A percentile compares a stretch with the other conserved stretches of the same genome.
Evolutionary conservation across 139 green algal species (phyloP).

Genomic region (Coccomyxa sp.): DNA sequence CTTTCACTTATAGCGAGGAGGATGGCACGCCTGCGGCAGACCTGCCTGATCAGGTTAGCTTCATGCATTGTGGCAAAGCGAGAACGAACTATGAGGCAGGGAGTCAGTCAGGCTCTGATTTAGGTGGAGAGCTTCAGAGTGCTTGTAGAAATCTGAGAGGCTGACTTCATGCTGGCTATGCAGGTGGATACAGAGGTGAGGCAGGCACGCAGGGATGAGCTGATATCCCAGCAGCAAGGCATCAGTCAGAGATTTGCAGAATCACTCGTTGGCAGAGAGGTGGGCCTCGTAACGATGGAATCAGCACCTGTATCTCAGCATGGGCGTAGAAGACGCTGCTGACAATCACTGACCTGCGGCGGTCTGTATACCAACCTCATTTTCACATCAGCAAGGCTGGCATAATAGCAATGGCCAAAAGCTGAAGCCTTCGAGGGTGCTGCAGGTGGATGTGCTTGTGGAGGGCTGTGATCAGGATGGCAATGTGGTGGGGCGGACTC

Average conservation of each 20-base stretch:
- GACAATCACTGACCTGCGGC: too few species aligned
- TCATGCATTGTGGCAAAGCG: background rate
- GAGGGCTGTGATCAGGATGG: conserved; percentile 71
- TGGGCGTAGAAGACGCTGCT: background rate
- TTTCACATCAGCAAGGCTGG: background rate
- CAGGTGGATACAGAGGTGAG: conserved; percentile 41
- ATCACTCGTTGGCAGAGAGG: conserved; percentile 55
- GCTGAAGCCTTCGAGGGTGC: background rate
- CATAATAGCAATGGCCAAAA: background rate
- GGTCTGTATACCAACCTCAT: too few species aligned
- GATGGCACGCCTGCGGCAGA: conserved; percentile 83
- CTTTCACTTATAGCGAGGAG: conserved; percentile 82
- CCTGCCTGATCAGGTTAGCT: conserved; percentile 47
- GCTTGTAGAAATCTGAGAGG: background rate
- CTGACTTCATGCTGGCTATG: background rate
- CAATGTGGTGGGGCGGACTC: conserved; percentile 63
- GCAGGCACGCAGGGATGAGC: conserved; percentile 67
- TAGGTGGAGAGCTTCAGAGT: background rate
- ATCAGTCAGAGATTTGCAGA: conserved; percentile 60
- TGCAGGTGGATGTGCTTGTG: conserved; percentile 63
- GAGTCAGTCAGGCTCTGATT: background rate
- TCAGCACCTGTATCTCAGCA: background rate
- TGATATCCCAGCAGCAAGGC: conserved; percentile 71
- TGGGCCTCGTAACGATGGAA: conserved; percentile 13
- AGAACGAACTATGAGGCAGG: background rate